Evolutionary conservation across 805 yeast genomes (phyloP), one percentile per base, ranked within the genome.

Genomic region (Debaryomyces maramus): DNA sequence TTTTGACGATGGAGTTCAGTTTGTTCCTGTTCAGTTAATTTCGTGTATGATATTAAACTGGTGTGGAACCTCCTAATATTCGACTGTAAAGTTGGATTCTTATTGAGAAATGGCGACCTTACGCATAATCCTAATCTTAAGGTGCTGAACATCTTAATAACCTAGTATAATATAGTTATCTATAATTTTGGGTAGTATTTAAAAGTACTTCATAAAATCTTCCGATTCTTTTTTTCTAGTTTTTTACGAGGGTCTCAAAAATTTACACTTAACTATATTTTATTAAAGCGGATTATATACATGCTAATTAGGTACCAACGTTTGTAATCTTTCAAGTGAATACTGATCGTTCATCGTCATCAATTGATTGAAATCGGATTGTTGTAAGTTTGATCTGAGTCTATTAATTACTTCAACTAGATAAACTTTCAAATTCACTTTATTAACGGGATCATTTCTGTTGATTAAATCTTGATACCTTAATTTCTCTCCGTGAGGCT

Each of bases 351-450:
- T 63, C 23, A 68, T 55, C 6, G 38, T 38, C 40, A 72, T 48
- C 36, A 75, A 45, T 14, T 56, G 55, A 6, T 56, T 56, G 50
- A 70, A 75, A 10, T 65, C 67, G 6, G 39, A 43, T 1, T 38
- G 54, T 2, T 51, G 46, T n/a, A 69, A 43, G 4, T 47, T 44
- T 6, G 44, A 40, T 36, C 61, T 56, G 32, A 73, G 41, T 11
- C 41, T 50, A 9, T 46, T 40, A 26, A 74, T 47, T 21, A 52
- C 51, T 11, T 50, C 51, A 34, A 59, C 58, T 24, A 84, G 58
- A 45, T 61, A 74, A 5, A 57, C 61, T 40, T 71, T 75, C 40
- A 83, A 53, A 34, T 75, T 71, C 6, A 80, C 70, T 13, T 64
- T 71, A 45, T 56, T 58, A 6, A 68, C 66, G 1, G 70, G 67